A percentile compares a stretch with the other conserved stretches of the same genome.
phyloP scores from a whole-genome alignment of 805 yeast genomes.

The Saturnispora ahearnii region DNA sequence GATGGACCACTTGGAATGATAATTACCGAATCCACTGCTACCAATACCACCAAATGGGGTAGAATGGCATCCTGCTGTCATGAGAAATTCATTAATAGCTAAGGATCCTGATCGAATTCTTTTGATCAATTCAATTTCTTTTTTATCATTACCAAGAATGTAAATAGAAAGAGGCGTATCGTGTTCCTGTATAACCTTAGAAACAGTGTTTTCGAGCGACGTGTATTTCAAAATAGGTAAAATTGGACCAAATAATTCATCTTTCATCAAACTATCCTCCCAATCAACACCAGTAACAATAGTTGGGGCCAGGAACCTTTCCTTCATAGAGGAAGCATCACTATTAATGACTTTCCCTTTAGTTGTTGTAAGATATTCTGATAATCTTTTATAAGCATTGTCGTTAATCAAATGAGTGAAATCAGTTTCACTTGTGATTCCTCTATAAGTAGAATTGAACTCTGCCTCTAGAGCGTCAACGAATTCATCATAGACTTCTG shows the following conservation, averaged over 20 bases:
- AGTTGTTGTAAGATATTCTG: constrained; percentile 34
- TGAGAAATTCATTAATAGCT: constrained; percentile 55
- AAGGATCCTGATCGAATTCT: constrained; percentile 65
- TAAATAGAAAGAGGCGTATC: constrained; percentile 82
- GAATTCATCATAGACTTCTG: constrained; percentile 44
- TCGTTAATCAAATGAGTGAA: constrained; percentile 56
- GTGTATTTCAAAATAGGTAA: constrained; percentile 58
- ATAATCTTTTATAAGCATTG: constrained; percentile 41
- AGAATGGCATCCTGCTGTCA: constrained; percentile 54
- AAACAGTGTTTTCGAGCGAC: constrained; percentile 33
- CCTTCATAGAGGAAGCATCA: constrained; percentile 34
- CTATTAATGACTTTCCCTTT: constrained; percentile 46
- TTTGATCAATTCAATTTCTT: constrained; percentile 42
- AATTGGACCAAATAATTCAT: constrained; percentile 80
- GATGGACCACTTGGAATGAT: constrained; percentile 67
- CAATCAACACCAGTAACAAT: constrained; percentile 53
- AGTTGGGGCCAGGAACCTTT: constrained; percentile 59
- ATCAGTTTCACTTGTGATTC: constrained; percentile 28
- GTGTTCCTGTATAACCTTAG: constrained; percentile 35
- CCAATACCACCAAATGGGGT: constrained; percentile 94
- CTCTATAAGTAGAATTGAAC: constrained; percentile 29
- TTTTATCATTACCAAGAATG: constrained; percentile 44
- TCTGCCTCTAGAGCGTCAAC: constrained; percentile 17
- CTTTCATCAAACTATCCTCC: constrained; percentile 63
- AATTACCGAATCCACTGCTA: constrained; percentile 69